A percentile compares a stretch with the other conserved stretches of the same genome.
phyloP scores from a whole-genome alignment of 345 rosid species.

The Ceriops tagal region DNA sequence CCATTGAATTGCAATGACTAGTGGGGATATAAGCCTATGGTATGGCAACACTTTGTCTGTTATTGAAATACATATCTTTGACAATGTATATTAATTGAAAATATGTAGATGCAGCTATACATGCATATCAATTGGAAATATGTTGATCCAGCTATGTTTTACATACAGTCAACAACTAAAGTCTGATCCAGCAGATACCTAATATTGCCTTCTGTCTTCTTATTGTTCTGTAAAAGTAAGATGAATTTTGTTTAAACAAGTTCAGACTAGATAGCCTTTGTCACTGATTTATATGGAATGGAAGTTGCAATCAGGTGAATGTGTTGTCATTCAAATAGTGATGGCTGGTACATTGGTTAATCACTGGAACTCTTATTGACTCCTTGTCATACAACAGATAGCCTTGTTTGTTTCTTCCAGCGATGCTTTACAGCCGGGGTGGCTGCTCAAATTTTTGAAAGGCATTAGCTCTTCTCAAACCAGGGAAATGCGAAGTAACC shows the following conservation, averaged over 20 bases:
- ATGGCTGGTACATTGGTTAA: neutral
- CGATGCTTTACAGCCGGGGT: constrained; percentile 76
- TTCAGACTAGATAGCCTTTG: neutral
- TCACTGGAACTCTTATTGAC: neutral
- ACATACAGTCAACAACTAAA: neutral
- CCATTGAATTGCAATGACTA: too few species aligned
- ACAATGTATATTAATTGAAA: neutral
- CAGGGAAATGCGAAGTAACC: constrained; percentile 57
- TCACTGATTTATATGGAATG: neutral
- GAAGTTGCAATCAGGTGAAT: neutral
- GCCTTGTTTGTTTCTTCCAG: constrained; percentile 79
- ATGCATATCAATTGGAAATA: too few species aligned
- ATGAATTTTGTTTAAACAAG: too few species aligned
- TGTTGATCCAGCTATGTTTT: neutral
- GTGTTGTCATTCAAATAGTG: neutral
- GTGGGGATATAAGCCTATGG: neutral
- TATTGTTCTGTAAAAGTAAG: too few species aligned
- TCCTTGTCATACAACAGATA: constrained; percentile 40
- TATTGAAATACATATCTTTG: neutral
- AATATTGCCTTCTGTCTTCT: neutral
- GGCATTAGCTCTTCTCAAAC: constrained; percentile 47
- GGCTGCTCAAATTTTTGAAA: constrained; percentile 64
- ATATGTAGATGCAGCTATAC: too few species aligned
- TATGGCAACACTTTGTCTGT: neutral
- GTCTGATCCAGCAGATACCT: neutral